phyloP scores from a whole-genome alignment of 2,329 filamentous ascomycete species.

The Bretziella fagacearum region DNA sequence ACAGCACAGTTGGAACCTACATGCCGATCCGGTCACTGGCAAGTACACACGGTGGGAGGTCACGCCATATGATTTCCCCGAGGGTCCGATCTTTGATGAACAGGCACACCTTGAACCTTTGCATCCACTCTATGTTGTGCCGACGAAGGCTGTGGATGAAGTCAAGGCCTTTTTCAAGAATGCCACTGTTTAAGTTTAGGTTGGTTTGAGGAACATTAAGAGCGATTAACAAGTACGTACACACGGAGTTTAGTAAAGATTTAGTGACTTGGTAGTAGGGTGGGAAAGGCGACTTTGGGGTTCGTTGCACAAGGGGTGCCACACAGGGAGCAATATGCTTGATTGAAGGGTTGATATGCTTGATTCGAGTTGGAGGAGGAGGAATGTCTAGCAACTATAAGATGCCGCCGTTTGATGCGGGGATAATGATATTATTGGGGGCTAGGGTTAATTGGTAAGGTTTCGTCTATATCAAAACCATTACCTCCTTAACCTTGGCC shows the following conservation, averaged over 20 bases:
- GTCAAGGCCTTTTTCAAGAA: conserved; percentile 44
- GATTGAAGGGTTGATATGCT: too few species aligned
- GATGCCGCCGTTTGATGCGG: too few species aligned
- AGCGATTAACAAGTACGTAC: too few species aligned
- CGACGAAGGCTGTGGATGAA: conserved; percentile 47
- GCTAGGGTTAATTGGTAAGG: too few species aligned
- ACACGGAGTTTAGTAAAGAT: background rate
- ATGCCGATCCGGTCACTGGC: conserved; percentile 14
- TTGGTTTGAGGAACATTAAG: background rate
- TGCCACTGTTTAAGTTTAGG: conserved; percentile 22
- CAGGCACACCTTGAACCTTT: conserved; percentile 51
- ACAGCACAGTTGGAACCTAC: conserved; percentile 48
- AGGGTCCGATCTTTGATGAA: conserved; percentile 44
- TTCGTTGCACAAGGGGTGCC: background rate
- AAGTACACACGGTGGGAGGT: conserved; percentile 11
- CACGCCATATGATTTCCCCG: conserved; percentile 15
- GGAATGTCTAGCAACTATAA: too few species aligned
- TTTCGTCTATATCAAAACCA: too few species aligned
- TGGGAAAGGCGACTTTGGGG: too few species aligned
- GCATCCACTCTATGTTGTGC: conserved; percentile 76
- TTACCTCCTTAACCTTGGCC: too few species aligned
- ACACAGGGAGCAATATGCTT: background rate
- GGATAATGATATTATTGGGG: too few species aligned
- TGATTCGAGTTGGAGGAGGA: too few species aligned
- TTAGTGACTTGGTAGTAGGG: background rate